Evolutionary conservation across 2,329 filamentous ascomycete genomes (phyloP).

Genomic region (Colletotrichum truncatum): DNA sequence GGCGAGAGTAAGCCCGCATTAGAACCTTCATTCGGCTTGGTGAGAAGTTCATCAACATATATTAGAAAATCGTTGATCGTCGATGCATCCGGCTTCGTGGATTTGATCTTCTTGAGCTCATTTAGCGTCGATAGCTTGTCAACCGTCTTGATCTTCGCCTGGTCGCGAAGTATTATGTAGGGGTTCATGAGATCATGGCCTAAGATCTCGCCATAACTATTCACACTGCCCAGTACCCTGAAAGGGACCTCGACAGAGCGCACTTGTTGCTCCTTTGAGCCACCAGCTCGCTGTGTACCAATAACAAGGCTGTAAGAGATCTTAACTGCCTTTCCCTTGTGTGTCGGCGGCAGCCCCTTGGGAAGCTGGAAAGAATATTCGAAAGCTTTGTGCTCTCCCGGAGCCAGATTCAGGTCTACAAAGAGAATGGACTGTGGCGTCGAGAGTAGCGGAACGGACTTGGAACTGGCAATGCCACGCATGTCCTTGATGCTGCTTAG

Average conservation of each 20-base stretch:
- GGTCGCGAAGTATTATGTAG: conserved; percentile 87
- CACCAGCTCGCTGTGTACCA: conserved; percentile 87
- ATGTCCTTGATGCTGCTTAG: conserved; percentile 96
- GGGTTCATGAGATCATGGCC: conserved; percentile 95
- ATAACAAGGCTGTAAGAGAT: conserved; percentile 91
- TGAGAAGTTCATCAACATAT: conserved; percentile 81
- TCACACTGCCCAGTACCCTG: conserved; percentile 91
- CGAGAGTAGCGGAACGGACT: conserved; percentile 88
- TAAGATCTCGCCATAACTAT: conserved; percentile 85
- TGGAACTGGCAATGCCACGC: conserved; percentile 85
- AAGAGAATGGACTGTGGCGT: conserved; percentile 97
- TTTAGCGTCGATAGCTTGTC: conserved; percentile 42
- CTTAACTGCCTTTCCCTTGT: conserved; percentile 93
- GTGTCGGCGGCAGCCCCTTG: conserved; percentile 87
- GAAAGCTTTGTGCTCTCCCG: conserved; percentile 88
- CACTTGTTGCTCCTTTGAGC: conserved; percentile 81
- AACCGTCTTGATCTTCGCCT: conserved; percentile 72
- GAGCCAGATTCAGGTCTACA: conserved; percentile 86
- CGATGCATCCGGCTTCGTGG: conserved; percentile 24
- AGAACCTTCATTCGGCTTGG: conserved; percentile 62
- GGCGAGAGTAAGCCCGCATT: conserved; percentile 76
- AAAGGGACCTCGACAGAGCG: conserved; percentile 94
- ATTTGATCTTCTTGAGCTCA: conserved; percentile 29
- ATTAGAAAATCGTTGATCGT: conserved; percentile 73
- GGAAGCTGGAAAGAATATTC: conserved; percentile 89